Percentiles rank a stretch among this genome's conserved stretches.
These are phyloP conservation scores for Diversispora eburnea DNA, from an alignment of 192 early-diverging fungal genomes.

Conservation along the genomic window DNA sequence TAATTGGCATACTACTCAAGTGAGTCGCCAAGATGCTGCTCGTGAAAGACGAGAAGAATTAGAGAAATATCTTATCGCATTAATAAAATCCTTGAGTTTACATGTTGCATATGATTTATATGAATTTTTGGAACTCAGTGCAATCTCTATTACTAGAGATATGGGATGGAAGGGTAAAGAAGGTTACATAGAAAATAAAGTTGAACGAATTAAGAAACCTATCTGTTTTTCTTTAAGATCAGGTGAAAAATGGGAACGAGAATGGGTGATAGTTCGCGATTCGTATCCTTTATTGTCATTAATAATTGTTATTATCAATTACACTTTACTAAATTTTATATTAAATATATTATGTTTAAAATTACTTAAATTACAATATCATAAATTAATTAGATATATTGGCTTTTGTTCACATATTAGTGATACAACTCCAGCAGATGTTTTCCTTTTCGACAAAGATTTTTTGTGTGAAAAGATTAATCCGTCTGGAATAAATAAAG, in stretches of 20 bases:
- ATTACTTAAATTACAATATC: not conserved
- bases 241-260: constrained; percentile 50
- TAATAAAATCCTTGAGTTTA: constrained; percentile 59
- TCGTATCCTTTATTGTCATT: constrained; percentile 38
- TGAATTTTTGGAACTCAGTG: constrained; percentile 73
- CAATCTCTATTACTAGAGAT: constrained; percentile 67
- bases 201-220: constrained; percentile 49
- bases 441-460: constrained; percentile 49
- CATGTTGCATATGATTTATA: constrained; percentile 66
- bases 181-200: constrained; percentile 63
- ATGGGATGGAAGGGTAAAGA: constrained; percentile 87
- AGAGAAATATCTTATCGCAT: constrained; percentile 55
- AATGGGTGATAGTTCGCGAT: constrained; percentile 75
- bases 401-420: constrained; percentile 49
- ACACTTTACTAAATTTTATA: too few species aligned
- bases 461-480: constrained; percentile 31
- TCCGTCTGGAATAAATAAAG: constrained; percentile 27
- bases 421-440: constrained; percentile 41
- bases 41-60: constrained; percentile 54
- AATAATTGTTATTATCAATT: not conserved
- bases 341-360: not conserved
- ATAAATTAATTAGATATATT: constrained; percentile 38
- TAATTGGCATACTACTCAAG: constrained; percentile 30
- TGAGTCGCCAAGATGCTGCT: constrained; percentile 35
- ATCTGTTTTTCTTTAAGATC: constrained; percentile 36